These are phyloP conservation scores for Ceratobasidium sp. DNA, from an alignment of 1,284 basidiomycete species.

Conservation along the genomic window DNA sequence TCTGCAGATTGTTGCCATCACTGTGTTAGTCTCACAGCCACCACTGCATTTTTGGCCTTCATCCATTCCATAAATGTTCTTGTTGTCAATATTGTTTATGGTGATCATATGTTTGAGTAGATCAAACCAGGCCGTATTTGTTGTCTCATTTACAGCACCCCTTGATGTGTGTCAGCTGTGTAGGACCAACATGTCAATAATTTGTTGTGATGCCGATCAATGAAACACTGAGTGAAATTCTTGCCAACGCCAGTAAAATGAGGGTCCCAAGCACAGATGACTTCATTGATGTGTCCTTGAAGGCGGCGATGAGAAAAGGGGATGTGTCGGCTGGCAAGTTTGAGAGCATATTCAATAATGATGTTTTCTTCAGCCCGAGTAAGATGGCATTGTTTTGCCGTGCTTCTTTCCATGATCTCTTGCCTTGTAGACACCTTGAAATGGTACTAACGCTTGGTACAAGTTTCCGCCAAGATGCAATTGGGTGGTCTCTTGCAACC, in stretches of 20 bases:
- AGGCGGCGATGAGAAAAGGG: neutral
- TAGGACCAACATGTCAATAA: conserved; percentile 48
- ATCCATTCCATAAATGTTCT: conserved; percentile 52
- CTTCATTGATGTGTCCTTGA: neutral
- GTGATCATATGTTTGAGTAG: conserved; percentile 44
- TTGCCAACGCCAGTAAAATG: conserved; percentile 21
- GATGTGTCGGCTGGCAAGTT: neutral
- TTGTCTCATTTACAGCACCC: conserved; percentile 47
- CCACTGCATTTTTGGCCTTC: conserved; percentile 49
- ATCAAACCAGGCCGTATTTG: conserved; percentile 47
- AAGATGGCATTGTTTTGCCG: conserved; percentile 5
- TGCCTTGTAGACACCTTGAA: neutral
- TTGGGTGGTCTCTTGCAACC: neutral
- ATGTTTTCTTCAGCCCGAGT: neutral
- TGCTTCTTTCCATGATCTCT: neutral
- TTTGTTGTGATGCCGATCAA: conserved; percentile 40
- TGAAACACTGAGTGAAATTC: conserved; percentile 40
- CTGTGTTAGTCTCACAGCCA: conserved; percentile 51
- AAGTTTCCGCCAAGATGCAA: neutral
- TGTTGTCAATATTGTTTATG: conserved; percentile 43
- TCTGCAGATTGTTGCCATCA: conserved; percentile 51
- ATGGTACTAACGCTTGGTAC: neutral
- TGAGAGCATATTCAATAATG: neutral
- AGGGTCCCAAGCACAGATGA: neutral
- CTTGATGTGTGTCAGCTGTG: conserved; percentile 47